phyloP scores from a whole-genome alignment of 129 eudicot genomes.

The Flaveria sonorensis region DNA sequence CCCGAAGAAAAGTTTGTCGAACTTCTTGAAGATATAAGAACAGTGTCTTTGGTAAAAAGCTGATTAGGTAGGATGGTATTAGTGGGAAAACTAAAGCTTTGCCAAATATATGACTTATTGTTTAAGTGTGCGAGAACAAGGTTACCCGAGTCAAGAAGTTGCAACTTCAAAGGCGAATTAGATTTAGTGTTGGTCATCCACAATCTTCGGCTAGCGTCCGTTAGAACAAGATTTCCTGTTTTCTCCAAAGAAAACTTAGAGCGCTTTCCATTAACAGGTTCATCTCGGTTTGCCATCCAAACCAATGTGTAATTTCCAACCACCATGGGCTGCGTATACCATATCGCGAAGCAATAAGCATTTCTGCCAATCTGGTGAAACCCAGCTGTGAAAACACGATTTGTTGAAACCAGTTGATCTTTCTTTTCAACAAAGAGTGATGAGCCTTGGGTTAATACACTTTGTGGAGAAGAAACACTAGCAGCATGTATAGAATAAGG shows the following conservation, averaged over 20 bases:
- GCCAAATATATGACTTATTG: conserved; percentile 39
- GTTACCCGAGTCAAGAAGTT: conserved; percentile 43
- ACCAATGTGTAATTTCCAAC: conserved; percentile 17
- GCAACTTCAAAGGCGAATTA: conserved; percentile 10
- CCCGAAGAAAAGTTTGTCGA: conserved; percentile 44
- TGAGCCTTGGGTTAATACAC: conserved; percentile 10
- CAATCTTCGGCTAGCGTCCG: conserved; percentile 2
- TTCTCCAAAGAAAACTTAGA: conserved; percentile 4
- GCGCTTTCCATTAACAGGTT: conserved; percentile 7
- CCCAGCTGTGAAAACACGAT: conserved; percentile 4
- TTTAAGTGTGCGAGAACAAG: conserved; percentile 33
- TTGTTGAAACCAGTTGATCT: not conserved
- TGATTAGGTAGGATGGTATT: conserved; percentile 57
- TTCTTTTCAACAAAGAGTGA: conserved; percentile 1
- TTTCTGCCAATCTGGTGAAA: not conserved
- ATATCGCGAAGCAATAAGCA: conserved; percentile 23
- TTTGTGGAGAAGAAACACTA: not conserved
- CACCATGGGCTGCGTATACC: conserved; percentile 31
- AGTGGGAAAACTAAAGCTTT: conserved; percentile 59
- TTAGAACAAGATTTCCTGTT: conserved; percentile 12
- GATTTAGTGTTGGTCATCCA: conserved; percentile 43
- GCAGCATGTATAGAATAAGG: not conserved
- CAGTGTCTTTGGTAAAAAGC: conserved; percentile 29
- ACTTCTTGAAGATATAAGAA: conserved; percentile 43
- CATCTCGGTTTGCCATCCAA: conserved; percentile 3